Percentiles rank a stretch among this genome's conserved stretches.
Evolutionary conservation across 2,329 filamentous ascomycete species (phyloP).

Genomic region (Pseudocercospora pini-densiflorae): DNA sequence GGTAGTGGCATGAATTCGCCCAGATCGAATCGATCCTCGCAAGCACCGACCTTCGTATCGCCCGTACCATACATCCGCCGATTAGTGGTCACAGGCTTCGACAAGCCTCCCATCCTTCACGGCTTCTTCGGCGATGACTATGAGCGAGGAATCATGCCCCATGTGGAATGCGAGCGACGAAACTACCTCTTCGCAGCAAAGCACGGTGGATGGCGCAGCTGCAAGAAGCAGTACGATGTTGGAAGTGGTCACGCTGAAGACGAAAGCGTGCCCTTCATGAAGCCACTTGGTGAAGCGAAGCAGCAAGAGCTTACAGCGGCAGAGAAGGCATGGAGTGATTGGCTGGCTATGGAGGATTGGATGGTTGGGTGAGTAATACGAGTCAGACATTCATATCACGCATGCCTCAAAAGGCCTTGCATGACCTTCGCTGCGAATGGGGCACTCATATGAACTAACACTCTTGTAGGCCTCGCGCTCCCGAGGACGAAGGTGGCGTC

Average conservation of each 20-base stretch:
- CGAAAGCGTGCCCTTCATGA: constrained; percentile 85
- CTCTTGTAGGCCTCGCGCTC: neutral
- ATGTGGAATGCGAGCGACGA: constrained; percentile 86
- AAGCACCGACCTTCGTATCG: constrained; percentile 57
- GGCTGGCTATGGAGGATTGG: constrained; percentile 98
- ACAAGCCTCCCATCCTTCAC: constrained; percentile 82
- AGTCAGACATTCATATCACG: constrained; percentile 53
- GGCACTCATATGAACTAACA: neutral
- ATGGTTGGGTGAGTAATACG: constrained; percentile 69
- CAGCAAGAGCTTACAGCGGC: constrained; percentile 82
- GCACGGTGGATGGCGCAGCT: constrained; percentile 84
- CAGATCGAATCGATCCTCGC: constrained; percentile 32
- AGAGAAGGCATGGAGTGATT: constrained; percentile 88
- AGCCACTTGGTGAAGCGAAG: constrained; percentile 71
- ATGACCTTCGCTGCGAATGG: neutral
- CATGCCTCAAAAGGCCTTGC: constrained; percentile 53
- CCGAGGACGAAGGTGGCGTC: neutral
- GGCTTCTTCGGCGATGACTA: constrained; percentile 98
- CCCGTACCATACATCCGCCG: constrained; percentile 89
- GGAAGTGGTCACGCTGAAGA: constrained; percentile 64
- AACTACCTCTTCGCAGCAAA: constrained; percentile 97
- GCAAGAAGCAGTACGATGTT: constrained; percentile 84
- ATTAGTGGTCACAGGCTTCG: constrained; percentile 88
- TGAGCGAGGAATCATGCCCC: constrained; percentile 74
- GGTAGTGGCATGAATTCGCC: constrained; percentile 44